Base-by-base conservation (phyloP, 2,329 filamentous ascomycete genomes). In the Botrytis byssoidea region DNA sequence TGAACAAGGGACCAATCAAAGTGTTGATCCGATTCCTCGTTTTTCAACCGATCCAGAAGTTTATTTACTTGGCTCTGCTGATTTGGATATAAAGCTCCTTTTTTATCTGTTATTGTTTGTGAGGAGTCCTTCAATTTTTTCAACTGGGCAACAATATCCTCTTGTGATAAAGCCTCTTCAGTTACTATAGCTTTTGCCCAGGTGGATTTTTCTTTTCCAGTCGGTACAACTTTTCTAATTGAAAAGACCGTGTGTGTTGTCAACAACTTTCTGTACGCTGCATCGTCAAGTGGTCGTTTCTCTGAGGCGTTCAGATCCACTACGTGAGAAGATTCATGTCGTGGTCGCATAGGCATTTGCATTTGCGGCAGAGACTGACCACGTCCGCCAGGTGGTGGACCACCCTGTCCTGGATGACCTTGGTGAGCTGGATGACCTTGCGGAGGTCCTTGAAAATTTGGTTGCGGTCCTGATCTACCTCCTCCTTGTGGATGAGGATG, bases 1-100 rank as follows among this genome's bases (percentile, higher is more conserved):
- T 81, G 80, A 9, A 74, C 77, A 40, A 81, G 74, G 3, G 78
- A 77, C 79, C 78, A 82, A 59, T 77, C 74, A 74, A 80, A 81
- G 60, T 76, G 70, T 3, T 46, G 65, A 42, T 81, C 77, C 3
- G 4, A 9, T 59, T 81, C 78, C 40, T 70, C 74, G 3, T 57
- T 75, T 37, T 70, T 77, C 44, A 80, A 75, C 4, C 75, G 73
- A 59, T 81, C 80, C 57, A 81, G 55, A 5, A 81, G 66, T 14
- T 69, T 75, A 29, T 77, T 77, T 42, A 82, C 76, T 71, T 82
- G 81, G 3, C 68, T 65, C 65, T 79, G 76, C 67, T 80, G 79
- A 57, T 72, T 76, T 37, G 74, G 75, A n/a, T 57, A 74, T 25
- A 82, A 74, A 4, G 73, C 74, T 7, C 66, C 73, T 72, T 78